Percentiles rank a stretch among this genome's conserved stretches.
phyloP scores from a whole-genome alignment of 2,329 filamentous ascomycete genomes.

The Aspergillus viridinutans region DNA sequence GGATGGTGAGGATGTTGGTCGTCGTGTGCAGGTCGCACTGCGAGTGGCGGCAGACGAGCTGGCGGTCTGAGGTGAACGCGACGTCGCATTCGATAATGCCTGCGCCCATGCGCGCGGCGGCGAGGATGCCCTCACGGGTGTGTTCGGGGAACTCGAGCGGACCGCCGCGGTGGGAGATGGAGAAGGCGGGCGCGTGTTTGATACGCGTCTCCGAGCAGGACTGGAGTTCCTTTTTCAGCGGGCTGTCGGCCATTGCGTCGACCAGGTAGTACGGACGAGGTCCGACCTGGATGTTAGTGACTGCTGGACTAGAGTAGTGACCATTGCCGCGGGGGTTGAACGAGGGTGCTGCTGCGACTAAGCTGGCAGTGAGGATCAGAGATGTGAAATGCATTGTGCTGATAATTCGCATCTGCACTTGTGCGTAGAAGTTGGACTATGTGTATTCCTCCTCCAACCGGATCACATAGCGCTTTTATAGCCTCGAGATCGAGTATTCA shows the following conservation, averaged over 20 bases:
- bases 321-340: constrained; percentile 1
- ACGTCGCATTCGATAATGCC: constrained; percentile 18
- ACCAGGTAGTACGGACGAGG: constrained; percentile 17
- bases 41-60: constrained; percentile 18
- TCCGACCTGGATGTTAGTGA: constrained; percentile 19
- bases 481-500: too few species aligned
- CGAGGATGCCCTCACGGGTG: constrained; percentile 14
- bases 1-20: constrained; percentile 17
- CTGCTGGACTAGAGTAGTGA: neutral
- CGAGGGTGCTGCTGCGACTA: constrained; percentile 11
- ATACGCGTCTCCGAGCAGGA: constrained; percentile 16
- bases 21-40: constrained; percentile 19
- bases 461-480: too few species aligned
- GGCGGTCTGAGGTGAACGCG: constrained; percentile 14
- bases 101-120: constrained; percentile 16
- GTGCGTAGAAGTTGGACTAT: neutral
- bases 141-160: constrained; percentile 17
- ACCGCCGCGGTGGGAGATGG: constrained; percentile 17
- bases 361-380: constrained; percentile 8
- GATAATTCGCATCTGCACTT: neutral
- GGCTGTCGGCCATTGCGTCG: constrained; percentile 15
- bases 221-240: constrained; percentile 13
- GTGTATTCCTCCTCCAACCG: too few species aligned
- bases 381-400: constrained; percentile 10
- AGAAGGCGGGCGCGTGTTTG: constrained; percentile 8